Percentiles rank a stretch among this genome's conserved stretches.
Conservation (phyloP, 1,284 basidiomycete genomes). For the Cystobasidium sp. region DNA sequence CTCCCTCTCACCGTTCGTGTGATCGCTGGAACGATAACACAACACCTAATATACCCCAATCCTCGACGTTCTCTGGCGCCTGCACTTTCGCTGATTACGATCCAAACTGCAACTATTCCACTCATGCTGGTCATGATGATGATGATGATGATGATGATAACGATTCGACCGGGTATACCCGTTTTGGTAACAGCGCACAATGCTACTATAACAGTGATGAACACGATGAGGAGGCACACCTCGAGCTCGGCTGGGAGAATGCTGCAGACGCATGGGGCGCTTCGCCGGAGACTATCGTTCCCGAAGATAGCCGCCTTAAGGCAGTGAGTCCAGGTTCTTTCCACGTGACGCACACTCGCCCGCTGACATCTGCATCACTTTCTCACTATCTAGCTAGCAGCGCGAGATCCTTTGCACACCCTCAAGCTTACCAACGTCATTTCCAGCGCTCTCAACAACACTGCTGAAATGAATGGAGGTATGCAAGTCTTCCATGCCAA, state of each 20-base stretch:
- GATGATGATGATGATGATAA: conserved; percentile 23
- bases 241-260: conserved; percentile 46
- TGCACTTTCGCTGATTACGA: not conserved
- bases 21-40: not conserved
- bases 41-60: not conserved
- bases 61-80: not conserved
- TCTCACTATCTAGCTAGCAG: conserved; percentile 43
- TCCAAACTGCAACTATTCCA: conserved; percentile 5
- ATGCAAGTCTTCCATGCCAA: conserved; percentile 44
- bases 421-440: conserved; percentile 46
- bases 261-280: conserved; percentile 18
- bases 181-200: conserved; percentile 45
- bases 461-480: conserved; percentile 48
- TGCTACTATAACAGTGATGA: conserved; percentile 49
- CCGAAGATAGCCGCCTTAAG: conserved; percentile 45
- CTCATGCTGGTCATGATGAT: conserved; percentile 24
- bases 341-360: not conserved
- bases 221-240: conserved; percentile 44
- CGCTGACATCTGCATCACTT: not conserved
- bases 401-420: conserved; percentile 48
- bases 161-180: conserved; percentile 1
- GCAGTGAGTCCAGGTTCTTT: conserved; percentile 34
- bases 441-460: conserved; percentile 42
- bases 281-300: conserved; percentile 35
- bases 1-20: not conserved